Evolutionary conservation across 73 alveolate genomes (phyloP).

Genomic region (Paramecium tetraurelia): DNA sequence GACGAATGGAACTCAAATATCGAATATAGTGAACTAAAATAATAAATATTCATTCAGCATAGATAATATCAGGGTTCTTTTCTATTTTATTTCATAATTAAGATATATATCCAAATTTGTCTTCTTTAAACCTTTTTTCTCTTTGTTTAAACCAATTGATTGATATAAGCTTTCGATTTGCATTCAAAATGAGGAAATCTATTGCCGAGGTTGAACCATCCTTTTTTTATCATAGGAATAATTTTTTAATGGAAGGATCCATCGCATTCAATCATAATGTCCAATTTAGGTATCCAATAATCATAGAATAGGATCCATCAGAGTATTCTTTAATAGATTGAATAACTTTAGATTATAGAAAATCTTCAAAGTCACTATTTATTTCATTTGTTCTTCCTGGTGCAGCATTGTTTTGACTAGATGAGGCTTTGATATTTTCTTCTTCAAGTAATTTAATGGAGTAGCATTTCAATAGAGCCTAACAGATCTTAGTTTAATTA

Average conservation of each 20-base stretch:
- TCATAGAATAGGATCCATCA: not conserved
- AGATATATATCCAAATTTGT: not conserved
- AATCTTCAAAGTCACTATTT: not conserved
- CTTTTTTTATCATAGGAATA: not conserved
- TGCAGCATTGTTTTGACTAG: not conserved
- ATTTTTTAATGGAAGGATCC: not conserved
- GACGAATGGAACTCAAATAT: not conserved
- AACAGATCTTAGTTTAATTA: not conserved
- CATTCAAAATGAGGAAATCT: not conserved
- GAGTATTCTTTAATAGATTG: not conserved
- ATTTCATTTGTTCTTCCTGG: not conserved
- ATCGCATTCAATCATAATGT: not conserved
- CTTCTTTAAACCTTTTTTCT: not conserved
- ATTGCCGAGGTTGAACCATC: not conserved
- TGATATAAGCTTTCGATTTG: not conserved
- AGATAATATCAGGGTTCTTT: not conserved
- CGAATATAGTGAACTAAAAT: too few species aligned
- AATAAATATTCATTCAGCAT: not conserved
- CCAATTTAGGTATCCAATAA: not conserved
- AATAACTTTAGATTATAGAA: not conserved
- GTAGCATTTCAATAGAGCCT: not conserved
- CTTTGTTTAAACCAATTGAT: not conserved
- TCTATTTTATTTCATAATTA: not conserved
- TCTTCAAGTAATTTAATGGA: not conserved
- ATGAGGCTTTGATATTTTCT: not conserved